These are phyloP conservation scores for Ormosia semicastrata DNA, from an alignment of 306 rosid species.

Conservation along the genomic window DNA sequence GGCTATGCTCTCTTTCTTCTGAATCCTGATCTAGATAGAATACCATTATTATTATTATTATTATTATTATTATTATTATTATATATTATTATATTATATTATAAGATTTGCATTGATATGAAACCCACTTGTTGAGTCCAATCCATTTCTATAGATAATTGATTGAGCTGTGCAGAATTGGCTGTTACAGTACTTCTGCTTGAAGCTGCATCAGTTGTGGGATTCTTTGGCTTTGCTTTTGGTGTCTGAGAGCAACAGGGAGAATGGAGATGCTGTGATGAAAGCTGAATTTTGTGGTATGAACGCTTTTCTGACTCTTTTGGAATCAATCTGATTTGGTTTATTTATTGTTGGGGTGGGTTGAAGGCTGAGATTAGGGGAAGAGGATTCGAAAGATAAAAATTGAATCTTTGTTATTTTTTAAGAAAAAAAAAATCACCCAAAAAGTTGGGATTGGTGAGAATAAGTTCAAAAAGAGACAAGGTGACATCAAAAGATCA, in stretches of 20 bases:
- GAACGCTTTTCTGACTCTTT: conserved; percentile 30
- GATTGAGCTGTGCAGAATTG: not conserved
- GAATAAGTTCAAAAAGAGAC: conserved; percentile 30
- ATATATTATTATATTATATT: not conserved
- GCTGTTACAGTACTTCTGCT: conserved; percentile 11
- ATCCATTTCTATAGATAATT: not conserved
- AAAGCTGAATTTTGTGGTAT: conserved; percentile 42
- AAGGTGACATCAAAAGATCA: conserved; percentile 41
- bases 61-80: not conserved
- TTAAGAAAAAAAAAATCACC: not conserved
- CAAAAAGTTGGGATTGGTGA: conserved; percentile 11
- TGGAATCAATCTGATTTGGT: conserved; percentile 27
- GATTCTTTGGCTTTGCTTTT: conserved; percentile 24
- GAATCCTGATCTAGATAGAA: conserved; percentile 12
- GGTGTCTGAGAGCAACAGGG: not conserved
- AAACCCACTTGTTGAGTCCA: conserved; percentile 23
- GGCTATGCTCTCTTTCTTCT: not conserved
- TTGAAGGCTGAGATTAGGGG: conserved; percentile 15
- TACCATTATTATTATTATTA: not conserved
- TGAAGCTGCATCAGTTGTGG: conserved; percentile 19
- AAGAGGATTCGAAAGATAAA: not conserved
- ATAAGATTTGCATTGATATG: conserved; percentile 17
- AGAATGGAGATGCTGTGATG: conserved; percentile 23
- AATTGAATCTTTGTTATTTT: conserved; percentile 23
- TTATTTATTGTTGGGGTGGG: not conserved